Evolutionary conservation across 768 basidiomycete species (phyloP).

Genomic region (Termitomyces sp.): DNA sequence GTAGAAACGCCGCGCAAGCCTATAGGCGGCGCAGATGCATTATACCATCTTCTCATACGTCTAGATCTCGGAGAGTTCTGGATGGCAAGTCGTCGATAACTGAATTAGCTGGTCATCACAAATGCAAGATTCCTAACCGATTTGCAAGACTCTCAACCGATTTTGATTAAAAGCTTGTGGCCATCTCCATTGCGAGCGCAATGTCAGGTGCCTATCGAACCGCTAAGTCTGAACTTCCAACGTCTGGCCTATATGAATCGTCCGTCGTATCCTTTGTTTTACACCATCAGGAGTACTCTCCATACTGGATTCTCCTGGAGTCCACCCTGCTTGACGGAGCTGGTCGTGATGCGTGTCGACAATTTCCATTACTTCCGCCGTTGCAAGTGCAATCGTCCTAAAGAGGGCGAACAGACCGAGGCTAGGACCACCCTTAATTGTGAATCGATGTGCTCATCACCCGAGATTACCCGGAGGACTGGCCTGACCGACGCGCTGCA

Average conservation of each 20-base stretch:
- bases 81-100: slow-evolving; percentile 21
- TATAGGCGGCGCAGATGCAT: slow-evolving; percentile 46
- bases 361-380: slow-evolving; percentile 41
- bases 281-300: slow-evolving; percentile 36
- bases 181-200: slow-evolving; percentile 29
- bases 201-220: slow-evolving; percentile 21
- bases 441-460: slow-evolving; percentile 31
- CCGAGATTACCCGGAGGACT: slow-evolving; percentile 24
- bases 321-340: slow-evolving; percentile 38
- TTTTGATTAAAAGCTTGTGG: too few species aligned
- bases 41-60: slow-evolving; percentile 49
- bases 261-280: slow-evolving; percentile 35
- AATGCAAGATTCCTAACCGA: neutral
- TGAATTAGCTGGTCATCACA: neutral
- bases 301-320: slow-evolving; percentile 35
- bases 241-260: slow-evolving; percentile 29
- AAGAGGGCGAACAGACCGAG: slow-evolving; percentile 35
- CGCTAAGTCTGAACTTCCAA: neutral
- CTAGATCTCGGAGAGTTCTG: slow-evolving; percentile 59
- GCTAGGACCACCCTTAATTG: slow-evolving; percentile 30
- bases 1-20: slow-evolving; percentile 25
- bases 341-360: slow-evolving; percentile 31
- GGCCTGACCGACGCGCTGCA: slow-evolving; percentile 25
- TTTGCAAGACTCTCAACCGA: too few species aligned
- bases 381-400: slow-evolving; percentile 35